Evolutionary conservation across 176 grass and related monocot genomes (phyloP), one percentile per base, ranked within the genome.

Genomic region (Oryza rufipogon): DNA sequence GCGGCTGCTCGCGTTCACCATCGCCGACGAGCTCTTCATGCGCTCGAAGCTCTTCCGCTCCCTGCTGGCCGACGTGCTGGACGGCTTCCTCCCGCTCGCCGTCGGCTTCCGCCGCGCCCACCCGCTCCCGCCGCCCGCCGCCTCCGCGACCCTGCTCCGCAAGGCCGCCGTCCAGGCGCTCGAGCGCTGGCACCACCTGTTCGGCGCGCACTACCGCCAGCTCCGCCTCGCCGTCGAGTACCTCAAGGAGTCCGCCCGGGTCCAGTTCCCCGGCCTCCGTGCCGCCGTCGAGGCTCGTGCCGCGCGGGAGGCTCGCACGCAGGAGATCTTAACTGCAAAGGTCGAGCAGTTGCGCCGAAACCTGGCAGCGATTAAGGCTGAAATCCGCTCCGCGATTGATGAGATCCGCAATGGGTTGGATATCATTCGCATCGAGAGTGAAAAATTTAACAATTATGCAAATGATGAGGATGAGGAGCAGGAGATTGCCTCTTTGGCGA

Each of bases 21-120:
- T 93, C 82, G 54, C 91, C 28, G 93, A 98, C 80, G 96, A 95
- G 74, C 88, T 98, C 64, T 98, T 98, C 87, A 95, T 95, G 91
- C 80, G 93, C 30, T 98, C 91, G 15, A 95, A 92, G 70, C 89
- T 98, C 66, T 98, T 98, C 83, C 90, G 89, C 47, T 78, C 91
- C 52, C 82, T 90, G 41, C 86, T 98, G 8, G 65, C 92, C 2
- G 85, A 81, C 70, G 73, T 67, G 71, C 87, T 98, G 30, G 96
- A 98, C 22, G 80, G 87, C 11, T 92, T 95, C 83, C 51, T 98
- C 86, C 91, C 81, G 41, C 83, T 95, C 42, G 90, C 87, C 76
- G 77, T 98, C 17, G 96, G 91, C 46, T 98, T 95, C 91, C 87
- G 93, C 68, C 69, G 76, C 44, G 77, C 75, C 13, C 76, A 86